Evolutionary conservation across 805 yeast genomes (phyloP).

Genomic region (Kazachstania taianensis): DNA sequence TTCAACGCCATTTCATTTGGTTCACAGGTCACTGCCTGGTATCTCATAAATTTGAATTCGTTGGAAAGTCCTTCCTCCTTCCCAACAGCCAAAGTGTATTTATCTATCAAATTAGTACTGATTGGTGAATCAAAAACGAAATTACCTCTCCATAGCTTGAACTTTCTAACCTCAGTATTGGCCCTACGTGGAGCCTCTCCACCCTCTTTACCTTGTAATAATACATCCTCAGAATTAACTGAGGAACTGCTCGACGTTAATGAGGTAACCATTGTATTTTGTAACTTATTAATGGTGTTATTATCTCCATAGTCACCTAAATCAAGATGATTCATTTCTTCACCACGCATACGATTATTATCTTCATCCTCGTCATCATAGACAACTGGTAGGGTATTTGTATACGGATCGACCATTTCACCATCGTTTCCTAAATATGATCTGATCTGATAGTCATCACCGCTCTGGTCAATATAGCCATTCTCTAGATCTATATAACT

Average conservation of each 20-base stretch:
- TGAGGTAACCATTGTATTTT: constrained; percentile 6
- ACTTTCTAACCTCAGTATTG: constrained; percentile 24
- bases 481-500: constrained; percentile 17
- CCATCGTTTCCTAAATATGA: constrained; percentile 28
- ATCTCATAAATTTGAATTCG: constrained; percentile 79
- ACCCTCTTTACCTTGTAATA: constrained; percentile 4
- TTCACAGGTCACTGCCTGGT: constrained; percentile 89
- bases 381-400: constrained; percentile 1
- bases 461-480: constrained; percentile 24
- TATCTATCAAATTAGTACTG: constrained; percentile 51
- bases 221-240: constrained; percentile 6
- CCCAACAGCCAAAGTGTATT: constrained; percentile 36
- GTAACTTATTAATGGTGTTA: constrained; percentile 11
- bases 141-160: constrained; percentile 48
- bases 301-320: constrained; percentile 21
- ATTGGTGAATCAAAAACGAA: constrained; percentile 84
- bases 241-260: constrained; percentile 9
- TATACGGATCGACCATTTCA: constrained; percentile 30
- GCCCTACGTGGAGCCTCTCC: constrained; percentile 10
- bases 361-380: constrained; percentile 4
- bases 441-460: constrained; percentile 29
- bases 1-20: constrained; percentile 56
- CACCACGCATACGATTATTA: constrained; percentile 4
- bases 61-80: constrained; percentile 29
- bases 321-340: constrained; percentile 11